A percentile compares a stretch with the other conserved stretches of the same genome.
These are phyloP conservation scores for Penicillium sp. DNA, from an alignment of 2,329 filamentous ascomycete species.

Conservation along the genomic window DNA sequence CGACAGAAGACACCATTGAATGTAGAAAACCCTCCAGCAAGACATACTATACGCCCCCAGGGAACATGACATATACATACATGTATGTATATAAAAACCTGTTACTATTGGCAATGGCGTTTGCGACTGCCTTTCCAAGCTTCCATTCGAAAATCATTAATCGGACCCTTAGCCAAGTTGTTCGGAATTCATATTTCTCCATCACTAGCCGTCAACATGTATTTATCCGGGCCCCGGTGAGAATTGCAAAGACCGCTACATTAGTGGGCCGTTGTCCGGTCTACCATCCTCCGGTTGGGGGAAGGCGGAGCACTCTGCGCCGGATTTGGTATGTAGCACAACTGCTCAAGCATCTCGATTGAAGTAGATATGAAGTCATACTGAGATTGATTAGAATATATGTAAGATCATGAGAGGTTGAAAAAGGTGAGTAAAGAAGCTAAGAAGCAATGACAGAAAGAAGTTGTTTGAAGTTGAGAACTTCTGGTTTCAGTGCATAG, in stretches of 20 bases:
- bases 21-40: no score
- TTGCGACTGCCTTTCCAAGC: neutral
- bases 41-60: no score
- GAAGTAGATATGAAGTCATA: neutral
- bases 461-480: neutral
- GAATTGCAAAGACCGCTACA: constrained; percentile 16
- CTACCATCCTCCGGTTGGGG: constrained; percentile 28
- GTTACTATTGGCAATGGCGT: neutral
- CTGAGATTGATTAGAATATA: neutral
- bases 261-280: constrained; percentile 29
- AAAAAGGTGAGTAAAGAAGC: neutral
- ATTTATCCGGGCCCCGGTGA: constrained; percentile 29
- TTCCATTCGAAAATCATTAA: no score
- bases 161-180: neutral
- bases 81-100: neutral
- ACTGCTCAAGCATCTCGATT: neutral
- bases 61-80: neutral
- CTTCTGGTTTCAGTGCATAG: constrained; percentile 22
- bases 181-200: neutral
- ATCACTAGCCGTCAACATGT: constrained; percentile 14
- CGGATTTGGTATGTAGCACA: constrained; percentile 15
- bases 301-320: constrained; percentile 35
- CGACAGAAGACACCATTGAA: neutral
- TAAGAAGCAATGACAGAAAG: neutral
- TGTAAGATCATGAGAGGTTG: neutral